Conservation (phyloP, 1,284 basidiomycete species). For the Heimioporus punctisporus region DNA sequence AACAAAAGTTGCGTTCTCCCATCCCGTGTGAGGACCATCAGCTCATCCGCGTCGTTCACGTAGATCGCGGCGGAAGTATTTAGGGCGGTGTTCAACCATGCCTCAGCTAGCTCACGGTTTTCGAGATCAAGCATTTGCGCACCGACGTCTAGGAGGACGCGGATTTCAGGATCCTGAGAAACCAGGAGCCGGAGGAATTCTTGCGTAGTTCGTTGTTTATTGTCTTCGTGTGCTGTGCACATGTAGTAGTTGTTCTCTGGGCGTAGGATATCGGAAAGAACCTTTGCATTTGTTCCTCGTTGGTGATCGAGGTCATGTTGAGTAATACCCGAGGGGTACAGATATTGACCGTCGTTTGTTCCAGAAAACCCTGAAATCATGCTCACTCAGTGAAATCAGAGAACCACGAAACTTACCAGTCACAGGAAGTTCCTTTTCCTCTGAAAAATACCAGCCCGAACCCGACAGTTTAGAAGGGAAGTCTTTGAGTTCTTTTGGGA, state of each 20-base stretch:
- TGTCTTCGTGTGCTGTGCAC: neutral
- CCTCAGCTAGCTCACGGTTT: neutral
- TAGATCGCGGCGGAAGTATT: slow-evolving; percentile 43
- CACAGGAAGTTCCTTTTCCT: slow-evolving; percentile 7
- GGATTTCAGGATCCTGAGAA: neutral
- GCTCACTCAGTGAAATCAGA: neutral
- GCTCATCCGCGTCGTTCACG: slow-evolving; percentile 44
- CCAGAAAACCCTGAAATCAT: slow-evolving; percentile 17
- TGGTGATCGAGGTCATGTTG: slow-evolving; percentile 2
- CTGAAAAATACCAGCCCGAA: slow-evolving; percentile 52
- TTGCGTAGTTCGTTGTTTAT: neutral
- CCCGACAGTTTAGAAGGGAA: slow-evolving; percentile 46
- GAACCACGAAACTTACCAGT: slow-evolving; percentile 4
- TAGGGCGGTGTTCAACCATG: slow-evolving; percentile 39
- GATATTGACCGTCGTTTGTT: slow-evolving; percentile 14
- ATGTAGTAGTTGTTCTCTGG: neutral
- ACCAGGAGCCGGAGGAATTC: neutral
- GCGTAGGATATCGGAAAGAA: neutral
- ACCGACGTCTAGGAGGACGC: neutral
- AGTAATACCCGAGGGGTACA: slow-evolving; percentile 10
- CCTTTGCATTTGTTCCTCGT: neutral
- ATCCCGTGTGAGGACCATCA: slow-evolving; percentile 41
- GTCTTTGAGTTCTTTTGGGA: slow-evolving; percentile 36
- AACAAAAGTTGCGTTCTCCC: slow-evolving; percentile 37
- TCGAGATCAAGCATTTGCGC: neutral